Conservation (phyloP, 2,329 filamentous ascomycete species). For the Furcasterigmium furcatum region DNA sequence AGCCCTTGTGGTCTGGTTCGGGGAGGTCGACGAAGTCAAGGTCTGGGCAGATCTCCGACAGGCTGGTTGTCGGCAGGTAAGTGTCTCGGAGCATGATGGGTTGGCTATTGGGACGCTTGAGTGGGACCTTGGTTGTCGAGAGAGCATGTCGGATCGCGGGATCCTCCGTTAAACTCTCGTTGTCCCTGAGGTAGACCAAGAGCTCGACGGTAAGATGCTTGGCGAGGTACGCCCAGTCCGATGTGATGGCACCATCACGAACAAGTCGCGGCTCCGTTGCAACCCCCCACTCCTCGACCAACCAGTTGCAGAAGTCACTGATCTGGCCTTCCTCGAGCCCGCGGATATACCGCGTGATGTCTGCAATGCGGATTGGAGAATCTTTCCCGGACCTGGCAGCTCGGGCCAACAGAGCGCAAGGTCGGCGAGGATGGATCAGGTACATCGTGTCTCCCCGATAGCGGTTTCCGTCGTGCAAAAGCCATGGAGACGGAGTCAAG, state of each 20-base stretch:
- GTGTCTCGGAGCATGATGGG: no score
- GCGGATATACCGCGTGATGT: not conserved
- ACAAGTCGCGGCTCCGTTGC: not conserved
- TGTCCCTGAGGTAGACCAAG: not conserved
- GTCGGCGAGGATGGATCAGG: not conserved
- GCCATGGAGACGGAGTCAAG: not conserved
- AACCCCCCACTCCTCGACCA: not conserved
- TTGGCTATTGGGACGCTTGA: no score
- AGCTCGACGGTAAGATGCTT: not conserved
- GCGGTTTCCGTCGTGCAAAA: not conserved
- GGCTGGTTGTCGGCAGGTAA: no score
- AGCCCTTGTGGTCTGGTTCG: not conserved
- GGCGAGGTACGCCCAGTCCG: not conserved
- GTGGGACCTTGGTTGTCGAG: not conserved
- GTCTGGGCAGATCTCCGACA: not conserved
- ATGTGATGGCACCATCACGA: not conserved
- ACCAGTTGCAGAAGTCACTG: not conserved
- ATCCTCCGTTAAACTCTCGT: not conserved
- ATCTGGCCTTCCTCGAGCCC: slow-evolving; percentile 7
- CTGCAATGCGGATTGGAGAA: not conserved
- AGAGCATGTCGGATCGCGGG: not conserved
- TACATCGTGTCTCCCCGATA: not conserved
- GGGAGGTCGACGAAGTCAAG: not conserved
- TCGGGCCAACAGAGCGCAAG: not conserved
- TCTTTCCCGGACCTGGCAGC: not conserved